These are phyloP conservation scores for Penicillium hordei DNA, from an alignment of 2,329 filamentous ascomycete genomes.

Conservation along the genomic window DNA sequence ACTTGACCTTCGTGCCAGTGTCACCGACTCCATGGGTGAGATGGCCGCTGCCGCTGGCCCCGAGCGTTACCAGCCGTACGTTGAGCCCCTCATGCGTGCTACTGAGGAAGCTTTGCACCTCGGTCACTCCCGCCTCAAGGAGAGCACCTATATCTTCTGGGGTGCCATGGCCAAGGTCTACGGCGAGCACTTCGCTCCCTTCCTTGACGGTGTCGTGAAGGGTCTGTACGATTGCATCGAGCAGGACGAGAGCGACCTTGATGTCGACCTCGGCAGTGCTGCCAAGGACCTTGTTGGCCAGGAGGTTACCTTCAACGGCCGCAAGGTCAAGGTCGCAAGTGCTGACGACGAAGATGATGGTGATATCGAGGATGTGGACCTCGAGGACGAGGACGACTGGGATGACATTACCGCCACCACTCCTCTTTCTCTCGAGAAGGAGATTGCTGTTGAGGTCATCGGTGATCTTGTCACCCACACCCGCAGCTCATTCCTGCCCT, in stretches of 20 bases:
- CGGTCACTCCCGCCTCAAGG: conserved; percentile 84
- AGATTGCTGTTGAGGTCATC: conserved; percentile 92
- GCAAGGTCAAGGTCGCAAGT: conserved; percentile 78
- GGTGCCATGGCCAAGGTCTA: conserved; percentile 93
- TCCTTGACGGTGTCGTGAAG: conserved; percentile 49
- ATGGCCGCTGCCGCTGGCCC: conserved; percentile 86
- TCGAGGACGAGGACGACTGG: conserved; percentile 80
- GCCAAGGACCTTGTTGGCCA: conserved; percentile 72
- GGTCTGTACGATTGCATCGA: conserved; percentile 78
- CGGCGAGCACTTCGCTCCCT: conserved; percentile 59
- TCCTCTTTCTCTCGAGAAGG: conserved; percentile 90
- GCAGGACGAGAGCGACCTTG: conserved; percentile 80
- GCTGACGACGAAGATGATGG: conserved; percentile 59
- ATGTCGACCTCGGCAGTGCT: conserved; percentile 72
- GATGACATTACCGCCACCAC: conserved; percentile 82
- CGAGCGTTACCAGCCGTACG: conserved; percentile 84
- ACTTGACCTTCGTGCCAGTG: conserved; percentile 82
- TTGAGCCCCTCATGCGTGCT: conserved; percentile 83
- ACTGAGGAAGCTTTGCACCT: conserved; percentile 88
- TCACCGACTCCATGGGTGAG: conserved; percentile 89
- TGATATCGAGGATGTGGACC: conserved; percentile 62
- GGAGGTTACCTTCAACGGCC: conserved; percentile 75
- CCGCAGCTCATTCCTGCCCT: conserved; percentile 74
- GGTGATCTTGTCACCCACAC: conserved; percentile 90
- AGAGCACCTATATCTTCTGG: conserved; percentile 98